These are phyloP conservation scores for Begonia loranthoides DNA, from an alignment of 306 rosid genomes.

Conservation along the genomic window DNA sequence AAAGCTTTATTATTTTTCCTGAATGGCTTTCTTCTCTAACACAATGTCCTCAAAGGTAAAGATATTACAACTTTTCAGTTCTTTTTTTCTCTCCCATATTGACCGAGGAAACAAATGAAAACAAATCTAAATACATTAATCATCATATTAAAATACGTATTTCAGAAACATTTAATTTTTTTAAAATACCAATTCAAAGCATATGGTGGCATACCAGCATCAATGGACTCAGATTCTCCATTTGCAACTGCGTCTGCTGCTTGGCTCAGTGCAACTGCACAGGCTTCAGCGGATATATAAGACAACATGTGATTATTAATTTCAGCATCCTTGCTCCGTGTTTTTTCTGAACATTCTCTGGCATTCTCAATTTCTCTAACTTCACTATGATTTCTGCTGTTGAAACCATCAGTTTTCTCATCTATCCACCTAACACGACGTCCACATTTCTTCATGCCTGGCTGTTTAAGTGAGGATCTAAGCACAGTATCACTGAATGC, in stretches of 20 bases:
- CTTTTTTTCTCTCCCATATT: too few relatives aligned
- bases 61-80: too few relatives aligned
- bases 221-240: constrained; percentile 33
- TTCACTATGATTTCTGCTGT: constrained; percentile 9
- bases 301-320: constrained; percentile 19
- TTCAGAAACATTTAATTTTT: too few relatives aligned
- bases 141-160: too few relatives aligned
- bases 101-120: too few relatives aligned
- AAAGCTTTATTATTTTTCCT: too few relatives aligned
- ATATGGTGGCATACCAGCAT: constrained; percentile 49
- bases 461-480: constrained; percentile 58
- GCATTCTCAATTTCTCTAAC: constrained; percentile 15
- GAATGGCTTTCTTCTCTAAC: too few relatives aligned
- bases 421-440: constrained; percentile 94
- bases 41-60: too few relatives aligned
- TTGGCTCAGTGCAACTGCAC: constrained; percentile 58
- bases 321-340: constrained; percentile 1
- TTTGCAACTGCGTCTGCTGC: constrained; percentile 69
- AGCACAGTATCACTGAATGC: constrained; percentile 16
- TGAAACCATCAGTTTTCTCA: constrained; percentile 21
- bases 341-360: constrained; percentile 8
- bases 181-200: neutral
- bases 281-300: constrained; percentile 64
- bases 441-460: constrained; percentile 33
- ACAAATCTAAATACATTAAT: too few relatives aligned